Base-by-base conservation (phyloP, 805 yeast species). In the Pichia paraexigua region DNA sequence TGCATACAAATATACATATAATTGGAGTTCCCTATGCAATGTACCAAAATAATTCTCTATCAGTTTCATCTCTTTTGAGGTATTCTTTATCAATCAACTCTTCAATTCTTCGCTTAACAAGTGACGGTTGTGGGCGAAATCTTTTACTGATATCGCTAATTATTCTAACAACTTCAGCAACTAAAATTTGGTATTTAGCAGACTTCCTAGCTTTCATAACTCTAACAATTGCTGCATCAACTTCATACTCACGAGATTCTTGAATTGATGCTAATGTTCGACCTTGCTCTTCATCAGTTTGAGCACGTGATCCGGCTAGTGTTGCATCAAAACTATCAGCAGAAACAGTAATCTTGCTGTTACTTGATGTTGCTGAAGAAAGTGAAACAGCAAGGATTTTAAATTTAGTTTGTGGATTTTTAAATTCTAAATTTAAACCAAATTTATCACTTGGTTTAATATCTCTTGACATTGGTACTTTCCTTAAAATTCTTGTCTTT, bases 161-260 rank as follows among this genome's bases (percentile, higher is more conserved):
- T 10, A 55, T 21, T 21, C 58, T 49, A 11, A 51, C 43, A 5
- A 82, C 79, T 58, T 83, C 90, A 35, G 74, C 77, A n/a, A 87
- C 70, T 49, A 90, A 71, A 41, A 83, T 83, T 57, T 80, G 81
- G 62, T 86, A 92, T 25, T 65, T 71, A 50, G 84, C 58, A 0
- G 73, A 67, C 58, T 81, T 83, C 35, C 90, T 71, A 1, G 87
- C 76, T 68, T 90, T 90, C 92, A 90, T 83, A n/a, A 84, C 80
- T 48, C 97, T 74, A 6, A 90, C 95, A 51, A 90, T 77, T 0
- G 95, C 94, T 1, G 97, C 96, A 62, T 87, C 94, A 2, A 85
- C 71, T 60, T 83, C 87, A 50, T 75, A 74, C 53, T 79, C 74
- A 52, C 96, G 73, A 5, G 88, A 80, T 57, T 78, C 83, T 41